Evolutionary conservation across 2,329 filamentous ascomycete genomes (phyloP).

Genomic region (Clarireedia sp.): DNA sequence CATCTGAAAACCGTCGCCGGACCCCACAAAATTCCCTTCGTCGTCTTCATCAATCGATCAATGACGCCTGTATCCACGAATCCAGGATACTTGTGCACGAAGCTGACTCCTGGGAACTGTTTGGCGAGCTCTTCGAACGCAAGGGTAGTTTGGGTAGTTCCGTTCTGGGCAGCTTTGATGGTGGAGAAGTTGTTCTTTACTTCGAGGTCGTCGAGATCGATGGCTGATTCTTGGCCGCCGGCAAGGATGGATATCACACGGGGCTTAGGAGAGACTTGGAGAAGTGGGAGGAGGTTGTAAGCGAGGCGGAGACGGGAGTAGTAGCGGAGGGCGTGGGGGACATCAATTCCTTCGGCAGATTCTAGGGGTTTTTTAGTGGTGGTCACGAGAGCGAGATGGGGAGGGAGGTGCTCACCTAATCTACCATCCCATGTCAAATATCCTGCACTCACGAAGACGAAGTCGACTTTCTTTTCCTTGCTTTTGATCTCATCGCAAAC

Average conservation of each 20-base stretch:
- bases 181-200: slow-evolving; percentile 29
- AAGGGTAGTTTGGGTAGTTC: slow-evolving; percentile 44
- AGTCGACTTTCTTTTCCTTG: slow-evolving; percentile 38
- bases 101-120: slow-evolving; percentile 35
- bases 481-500: slow-evolving; percentile 38
- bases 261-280: slow-evolving; percentile 37
- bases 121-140: slow-evolving; percentile 41
- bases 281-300: slow-evolving; percentile 47
- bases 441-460: slow-evolving; percentile 40
- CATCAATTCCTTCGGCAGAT: slow-evolving; percentile 49
- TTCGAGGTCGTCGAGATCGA: slow-evolving; percentile 38
- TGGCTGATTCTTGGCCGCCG: slow-evolving; percentile 44
- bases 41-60: slow-evolving; percentile 17
- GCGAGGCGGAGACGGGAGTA: slow-evolving; percentile 52
- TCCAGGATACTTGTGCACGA: slow-evolving; percentile 35
- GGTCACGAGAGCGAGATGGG: too few relatives aligned
- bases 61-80: slow-evolving; percentile 27
- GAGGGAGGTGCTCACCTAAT: slow-evolving; percentile 14
- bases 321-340: slow-evolving; percentile 43
- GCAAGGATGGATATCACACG: slow-evolving; percentile 48
- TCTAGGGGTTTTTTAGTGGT: slow-evolving; percentile 31
- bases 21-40: slow-evolving; percentile 19
- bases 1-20: slow-evolving; percentile 17
- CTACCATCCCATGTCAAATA: slow-evolving; percentile 27
- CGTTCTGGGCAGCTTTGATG: slow-evolving; percentile 36